Percentiles rank a stretch among this genome's conserved stretches.
These are phyloP conservation scores for Cymodocea nodosa DNA, from an alignment of 116 monocot genomes.

Conservation along the genomic window DNA sequence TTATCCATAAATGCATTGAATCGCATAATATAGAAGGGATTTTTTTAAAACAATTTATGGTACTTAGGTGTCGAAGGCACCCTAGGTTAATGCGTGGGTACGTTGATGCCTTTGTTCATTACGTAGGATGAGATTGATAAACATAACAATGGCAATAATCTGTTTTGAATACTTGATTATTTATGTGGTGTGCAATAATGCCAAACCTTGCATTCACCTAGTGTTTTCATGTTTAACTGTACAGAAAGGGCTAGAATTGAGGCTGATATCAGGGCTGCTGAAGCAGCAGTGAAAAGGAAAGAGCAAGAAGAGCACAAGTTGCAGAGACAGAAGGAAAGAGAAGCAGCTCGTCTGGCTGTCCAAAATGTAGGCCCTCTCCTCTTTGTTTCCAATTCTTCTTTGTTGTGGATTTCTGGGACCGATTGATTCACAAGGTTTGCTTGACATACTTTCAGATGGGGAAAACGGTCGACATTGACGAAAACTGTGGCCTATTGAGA, in stretches of 20 bases:
- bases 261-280: constrained; percentile 38
- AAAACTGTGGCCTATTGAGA: constrained; percentile 26
- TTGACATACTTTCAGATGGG: constrained; percentile 32
- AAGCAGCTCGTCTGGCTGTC: constrained; percentile 46
- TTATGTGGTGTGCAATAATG: too few species aligned
- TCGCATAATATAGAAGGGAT: too few species aligned
- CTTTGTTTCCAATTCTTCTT: not conserved
- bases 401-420: not conserved
- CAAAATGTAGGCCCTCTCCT: constrained; percentile 22
- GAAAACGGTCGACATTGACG: constrained; percentile 47
- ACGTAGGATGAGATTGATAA: too few species aligned
- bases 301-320: constrained; percentile 26
- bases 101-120: too few species aligned
- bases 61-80: too few species aligned
- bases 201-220: too few species aligned
- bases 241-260: constrained; percentile 53
- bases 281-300: constrained; percentile 28
- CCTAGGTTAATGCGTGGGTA: too few species aligned
- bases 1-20: too few species aligned
- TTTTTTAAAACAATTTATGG: too few species aligned
- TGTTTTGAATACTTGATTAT: too few species aligned
- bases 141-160: too few species aligned
- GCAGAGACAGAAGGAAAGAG: constrained; percentile 51
- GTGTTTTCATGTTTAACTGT: too few species aligned
- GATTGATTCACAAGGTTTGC: not conserved